Conservation (phyloP, 2,329 filamentous ascomycete genomes). For the Nemania diffusa region DNA sequence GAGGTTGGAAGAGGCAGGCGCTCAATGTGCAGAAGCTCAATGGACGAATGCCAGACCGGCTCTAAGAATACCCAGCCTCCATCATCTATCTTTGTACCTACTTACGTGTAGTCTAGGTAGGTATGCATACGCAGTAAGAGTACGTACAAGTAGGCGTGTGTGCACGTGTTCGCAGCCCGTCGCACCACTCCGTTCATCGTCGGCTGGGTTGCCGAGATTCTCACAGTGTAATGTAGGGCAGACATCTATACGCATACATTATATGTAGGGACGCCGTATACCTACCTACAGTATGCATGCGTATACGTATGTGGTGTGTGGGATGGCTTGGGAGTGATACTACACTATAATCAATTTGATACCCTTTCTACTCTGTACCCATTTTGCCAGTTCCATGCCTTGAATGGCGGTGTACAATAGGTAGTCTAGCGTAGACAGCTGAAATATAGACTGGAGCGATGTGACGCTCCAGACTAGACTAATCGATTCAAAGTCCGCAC, state of each 20-base stretch:
- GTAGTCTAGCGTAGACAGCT: slow-evolving; percentile 12
- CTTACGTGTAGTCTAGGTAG: too few relatives aligned
- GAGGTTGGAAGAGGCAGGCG: slow-evolving; percentile 3
- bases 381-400: slow-evolving; percentile 10
- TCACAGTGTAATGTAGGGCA: background rate
- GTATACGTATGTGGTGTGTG: background rate
- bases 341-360: slow-evolving; percentile 31
- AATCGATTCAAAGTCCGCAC: background rate
- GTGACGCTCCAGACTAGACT: slow-evolving; percentile 19
- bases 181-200: slow-evolving; percentile 13
- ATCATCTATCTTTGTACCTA: too few relatives aligned
- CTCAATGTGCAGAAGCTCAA: background rate
- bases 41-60: slow-evolving; percentile 4
- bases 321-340: slow-evolving; percentile 31
- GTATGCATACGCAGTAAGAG: too few relatives aligned
- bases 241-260: too few relatives aligned
- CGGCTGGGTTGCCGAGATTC: slow-evolving; percentile 22
- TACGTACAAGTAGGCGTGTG: background rate
- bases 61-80: slow-evolving; percentile 6
- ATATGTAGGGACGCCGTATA: too few relatives aligned
- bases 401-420: slow-evolving; percentile 34
- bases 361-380: background rate
- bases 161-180: slow-evolving; percentile 3
- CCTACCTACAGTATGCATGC: too few relatives aligned
- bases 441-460: slow-evolving; percentile 22